phyloP scores from a whole-genome alignment of 116 monocot species.

The Papilionanthe hybrid region DNA sequence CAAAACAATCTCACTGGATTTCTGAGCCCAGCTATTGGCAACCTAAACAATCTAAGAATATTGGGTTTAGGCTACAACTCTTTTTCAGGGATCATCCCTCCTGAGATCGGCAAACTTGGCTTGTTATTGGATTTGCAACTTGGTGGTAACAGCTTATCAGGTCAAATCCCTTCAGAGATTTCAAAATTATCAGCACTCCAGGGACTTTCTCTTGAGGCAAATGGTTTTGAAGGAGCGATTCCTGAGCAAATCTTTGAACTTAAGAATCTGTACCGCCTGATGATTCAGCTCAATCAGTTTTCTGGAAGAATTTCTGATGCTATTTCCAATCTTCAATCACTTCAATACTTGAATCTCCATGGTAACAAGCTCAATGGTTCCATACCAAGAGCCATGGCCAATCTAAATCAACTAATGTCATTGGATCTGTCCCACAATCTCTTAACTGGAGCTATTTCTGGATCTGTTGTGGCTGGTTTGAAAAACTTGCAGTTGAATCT shows the following conservation, averaged over 20 bases:
- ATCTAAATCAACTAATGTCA: conserved; percentile 35
- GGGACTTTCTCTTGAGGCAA: conserved; percentile 33
- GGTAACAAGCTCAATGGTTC: conserved; percentile 69
- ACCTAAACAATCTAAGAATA: conserved; percentile 25
- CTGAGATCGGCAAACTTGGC: conserved; percentile 57
- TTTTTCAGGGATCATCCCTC: conserved; percentile 52
- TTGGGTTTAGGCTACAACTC: conserved; percentile 38
- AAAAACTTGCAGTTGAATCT: conserved; percentile 51
- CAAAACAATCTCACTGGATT: conserved; percentile 43
- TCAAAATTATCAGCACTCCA: conserved; percentile 58
- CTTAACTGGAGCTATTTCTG: conserved; percentile 54
- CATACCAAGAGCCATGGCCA: conserved; percentile 44
- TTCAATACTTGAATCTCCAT: conserved; percentile 51
- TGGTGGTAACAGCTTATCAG: conserved; percentile 38
- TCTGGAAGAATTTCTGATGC: conserved; percentile 43
- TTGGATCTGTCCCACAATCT: conserved; percentile 74
- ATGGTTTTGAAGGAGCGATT: conserved; percentile 48
- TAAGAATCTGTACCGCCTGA: conserved; percentile 34
- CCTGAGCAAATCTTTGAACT: conserved; percentile 46
- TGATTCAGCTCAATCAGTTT: conserved; percentile 41
- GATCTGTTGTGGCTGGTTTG: conserved; percentile 31
- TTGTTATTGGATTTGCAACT: conserved; percentile 29
- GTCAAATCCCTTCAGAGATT: conserved; percentile 50
- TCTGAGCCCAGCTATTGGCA: conserved; percentile 42
- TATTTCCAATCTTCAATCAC: conserved; percentile 48